These are phyloP conservation scores for Amaranthus palmeri DNA, from an alignment of 148 eudicot species.

Conservation along the genomic window DNA sequence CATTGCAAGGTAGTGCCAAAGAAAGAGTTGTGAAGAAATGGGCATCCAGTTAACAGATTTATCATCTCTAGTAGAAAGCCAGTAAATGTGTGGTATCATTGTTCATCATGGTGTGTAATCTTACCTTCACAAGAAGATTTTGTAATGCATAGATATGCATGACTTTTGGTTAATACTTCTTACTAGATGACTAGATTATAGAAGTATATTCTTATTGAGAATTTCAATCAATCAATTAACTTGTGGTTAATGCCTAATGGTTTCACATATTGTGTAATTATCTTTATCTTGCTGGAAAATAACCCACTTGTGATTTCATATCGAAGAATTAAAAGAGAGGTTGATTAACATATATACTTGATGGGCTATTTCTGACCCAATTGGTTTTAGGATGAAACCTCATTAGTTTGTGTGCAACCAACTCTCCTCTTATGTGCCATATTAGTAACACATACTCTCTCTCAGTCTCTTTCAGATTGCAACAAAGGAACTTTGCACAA, in stretches of 20 bases:
- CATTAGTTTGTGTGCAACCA: too few relatives aligned
- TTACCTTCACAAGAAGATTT: slow-evolving; percentile 6
- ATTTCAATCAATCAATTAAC: background rate
- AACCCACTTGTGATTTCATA: too few relatives aligned
- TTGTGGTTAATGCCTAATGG: background rate
- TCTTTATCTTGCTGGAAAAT: too few relatives aligned
- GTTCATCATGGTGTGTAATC: background rate
- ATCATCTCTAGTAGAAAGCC: background rate
- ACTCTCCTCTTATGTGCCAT: too few relatives aligned
- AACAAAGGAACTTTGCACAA: too few relatives aligned
- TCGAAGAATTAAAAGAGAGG: too few relatives aligned
- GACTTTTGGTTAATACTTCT: background rate
- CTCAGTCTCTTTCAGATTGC: too few relatives aligned
- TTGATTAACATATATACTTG: too few relatives aligned
- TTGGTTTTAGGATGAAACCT: too few relatives aligned
- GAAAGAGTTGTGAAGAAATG: slow-evolving; percentile 75
- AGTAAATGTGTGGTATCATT: background rate
- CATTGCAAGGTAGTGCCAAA: slow-evolving; percentile 48
- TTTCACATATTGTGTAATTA: background rate
- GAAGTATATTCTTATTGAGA: background rate
- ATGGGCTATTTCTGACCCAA: too few relatives aligned
- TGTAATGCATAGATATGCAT: slow-evolving; percentile 13
- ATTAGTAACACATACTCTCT: too few relatives aligned
- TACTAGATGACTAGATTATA: background rate
- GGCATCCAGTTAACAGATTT: slow-evolving; percentile 50